These are phyloP conservation scores for Starmerella sp. DNA, from an alignment of 805 yeast genomes.

Conservation along the genomic window DNA sequence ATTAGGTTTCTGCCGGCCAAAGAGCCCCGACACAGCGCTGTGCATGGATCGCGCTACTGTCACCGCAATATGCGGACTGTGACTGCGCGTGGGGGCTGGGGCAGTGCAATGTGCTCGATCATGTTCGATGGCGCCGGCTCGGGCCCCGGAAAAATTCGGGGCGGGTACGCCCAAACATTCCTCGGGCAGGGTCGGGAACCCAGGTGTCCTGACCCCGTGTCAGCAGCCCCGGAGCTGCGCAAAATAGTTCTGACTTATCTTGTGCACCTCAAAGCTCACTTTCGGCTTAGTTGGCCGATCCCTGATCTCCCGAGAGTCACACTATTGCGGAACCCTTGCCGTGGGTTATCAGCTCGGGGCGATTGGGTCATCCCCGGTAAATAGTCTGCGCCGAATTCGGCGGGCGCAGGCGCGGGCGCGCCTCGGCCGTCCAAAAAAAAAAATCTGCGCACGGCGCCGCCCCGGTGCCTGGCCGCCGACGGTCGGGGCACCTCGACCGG, in stretches of 20 bases:
- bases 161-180: not conserved
- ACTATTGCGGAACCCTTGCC: conserved; percentile 1
- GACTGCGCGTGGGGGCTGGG: not conserved
- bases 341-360: conserved; percentile 2
- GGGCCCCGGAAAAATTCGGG: not conserved
- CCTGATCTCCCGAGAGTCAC: conserved; percentile 1
- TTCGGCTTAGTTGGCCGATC: not conserved
- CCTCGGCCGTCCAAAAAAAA: too few relatives aligned
- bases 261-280: not conserved
- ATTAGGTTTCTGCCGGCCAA: not conserved
- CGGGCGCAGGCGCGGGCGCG: too few relatives aligned
- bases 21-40: not conserved
- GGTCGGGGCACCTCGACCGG: too few relatives aligned
- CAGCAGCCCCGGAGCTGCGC: not conserved
- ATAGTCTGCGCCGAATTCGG: not conserved
- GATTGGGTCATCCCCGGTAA: not conserved
- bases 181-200: not conserved
- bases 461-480: too few relatives aligned
- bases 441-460: too few relatives aligned
- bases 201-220: not conserved
- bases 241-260: not conserved
- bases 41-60: not conserved
- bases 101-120: not conserved
- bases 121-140: not conserved
- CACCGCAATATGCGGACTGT: not conserved